Base-by-base conservation (phyloP, 2,329 filamentous ascomycete genomes). In the Penicillium glabrum region DNA sequence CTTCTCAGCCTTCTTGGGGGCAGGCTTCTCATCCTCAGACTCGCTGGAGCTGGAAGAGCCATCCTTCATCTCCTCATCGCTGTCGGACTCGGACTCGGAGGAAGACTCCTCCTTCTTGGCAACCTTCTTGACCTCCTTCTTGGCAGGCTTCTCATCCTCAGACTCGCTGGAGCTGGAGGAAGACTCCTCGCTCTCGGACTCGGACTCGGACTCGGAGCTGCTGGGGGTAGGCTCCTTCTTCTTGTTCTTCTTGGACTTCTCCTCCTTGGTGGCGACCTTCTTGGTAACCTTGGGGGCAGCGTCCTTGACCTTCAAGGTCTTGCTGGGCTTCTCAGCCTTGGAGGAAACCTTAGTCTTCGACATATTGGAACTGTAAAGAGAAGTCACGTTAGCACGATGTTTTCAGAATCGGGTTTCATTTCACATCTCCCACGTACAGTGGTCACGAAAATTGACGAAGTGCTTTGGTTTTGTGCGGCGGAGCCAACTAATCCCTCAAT, bases 251-350 rank as follows among this genome's bases (percentile, higher is more conserved):
- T 74, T 69, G 54, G 64, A 72, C 71, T 78, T 78, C 54, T 74
- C 67, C 52, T 72, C 68, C 49, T 78, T 78, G 49, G 67, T 55
- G 52, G 69, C 72, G 37, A 50, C 64, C 72, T 80, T 81, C 63
- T 72, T 72, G 55, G 77, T 70, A 44, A 75, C 71, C 48, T 52
- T 52, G 50, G 50, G 11, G 45, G 72, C 71, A 23, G 39, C 71
- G 62, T 75, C 72, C 72, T 80, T 80, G 67, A 79, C 78, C 71
- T 80, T 72, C 62, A 80, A 58, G 64, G 73, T 65, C 72, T 79
- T 79, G 69, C 72, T 70, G 59, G 65, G 68, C 59, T 79, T 77
- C 56, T 77, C 69, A 49, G 65, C 71, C 65, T 75, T 73, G 66
- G 69, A 66, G 54, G 68, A 61, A 69, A 70, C 66, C 71, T 80